Percentiles rank a stretch among this genome's conserved stretches.
Conservation (phyloP, 192 early-diverging fungal genomes). For the Podila horticola region DNA sequence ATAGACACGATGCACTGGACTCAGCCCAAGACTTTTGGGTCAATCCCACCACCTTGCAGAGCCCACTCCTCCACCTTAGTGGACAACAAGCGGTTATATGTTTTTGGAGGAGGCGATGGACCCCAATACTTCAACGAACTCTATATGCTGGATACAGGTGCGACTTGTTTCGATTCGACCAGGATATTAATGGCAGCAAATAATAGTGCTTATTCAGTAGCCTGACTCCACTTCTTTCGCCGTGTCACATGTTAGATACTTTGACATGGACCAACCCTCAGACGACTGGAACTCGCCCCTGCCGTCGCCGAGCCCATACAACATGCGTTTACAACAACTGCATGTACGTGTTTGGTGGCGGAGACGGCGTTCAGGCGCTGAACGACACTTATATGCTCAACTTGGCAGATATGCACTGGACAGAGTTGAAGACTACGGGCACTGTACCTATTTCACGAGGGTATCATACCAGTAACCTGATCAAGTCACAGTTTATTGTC, state of each 20-base stretch:
- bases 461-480: slow-evolving; percentile 87
- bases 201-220: neutral
- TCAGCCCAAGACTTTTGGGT: slow-evolving; percentile 71
- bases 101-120: slow-evolving; percentile 91
- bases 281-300: slow-evolving; percentile 64
- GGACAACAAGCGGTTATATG: slow-evolving; percentile 64
- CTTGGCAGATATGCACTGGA: slow-evolving; percentile 57
- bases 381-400: slow-evolving; percentile 78
- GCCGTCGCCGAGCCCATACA: slow-evolving; percentile 82
- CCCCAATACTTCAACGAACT: slow-evolving; percentile 85
- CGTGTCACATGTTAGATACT: slow-evolving; percentile 50
- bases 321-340: slow-evolving; percentile 79
- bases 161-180: neutral
- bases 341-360: slow-evolving; percentile 88
- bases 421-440: slow-evolving; percentile 70
- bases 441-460: slow-evolving; percentile 78
- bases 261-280: slow-evolving; percentile 77
- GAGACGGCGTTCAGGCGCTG: slow-evolving; percentile 83
- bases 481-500: slow-evolving; percentile 81
- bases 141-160: slow-evolving; percentile 82
- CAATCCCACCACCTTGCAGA: slow-evolving; percentile 78
- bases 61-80: slow-evolving; percentile 84
- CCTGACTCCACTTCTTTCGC: too few relatives aligned
- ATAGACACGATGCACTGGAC: slow-evolving; percentile 87
- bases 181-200: too few relatives aligned